Evolutionary conservation across 2,329 filamentous ascomycete genomes (phyloP).

Genomic region (Apiospora saccharicola): DNA sequence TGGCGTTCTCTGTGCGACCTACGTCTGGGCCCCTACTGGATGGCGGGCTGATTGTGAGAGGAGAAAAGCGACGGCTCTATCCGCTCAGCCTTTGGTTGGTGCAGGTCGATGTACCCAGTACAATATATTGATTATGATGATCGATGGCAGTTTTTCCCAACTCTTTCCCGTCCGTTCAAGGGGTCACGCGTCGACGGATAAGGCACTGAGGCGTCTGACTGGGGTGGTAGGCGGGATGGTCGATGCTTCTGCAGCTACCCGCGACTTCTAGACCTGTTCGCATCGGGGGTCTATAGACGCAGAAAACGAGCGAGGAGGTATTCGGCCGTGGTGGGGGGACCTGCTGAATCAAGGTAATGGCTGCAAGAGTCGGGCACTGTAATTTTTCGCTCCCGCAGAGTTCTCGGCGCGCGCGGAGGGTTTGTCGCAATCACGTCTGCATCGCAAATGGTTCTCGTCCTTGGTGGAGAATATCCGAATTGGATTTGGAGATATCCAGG

Average conservation of each 20-base stretch:
- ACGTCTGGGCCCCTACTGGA: conserved; percentile 36
- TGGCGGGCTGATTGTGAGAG: conserved; percentile 17
- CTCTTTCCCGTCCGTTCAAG: conserved; percentile 36
- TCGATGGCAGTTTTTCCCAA: conserved; percentile 17
- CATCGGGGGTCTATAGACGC: conserved; percentile 32
- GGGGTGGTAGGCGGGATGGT: conserved; percentile 46
- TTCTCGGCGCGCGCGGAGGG: conserved; percentile 4
- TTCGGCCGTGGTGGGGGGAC: not conserved
- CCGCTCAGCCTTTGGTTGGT: conserved; percentile 29
- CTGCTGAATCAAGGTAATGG: conserved; percentile 6
- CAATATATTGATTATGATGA: conserved; percentile 27
- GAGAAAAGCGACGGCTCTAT: conserved; percentile 38
- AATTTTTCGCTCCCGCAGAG: not conserved
- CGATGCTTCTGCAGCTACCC: conserved; percentile 47
- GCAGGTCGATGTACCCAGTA: conserved; percentile 17
- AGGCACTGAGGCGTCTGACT: conserved; percentile 46
- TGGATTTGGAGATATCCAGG: not conserved
- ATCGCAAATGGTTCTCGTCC: not conserved
- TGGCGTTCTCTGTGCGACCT: conserved; percentile 45
- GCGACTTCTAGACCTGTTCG: conserved; percentile 46
- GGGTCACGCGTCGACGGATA: conserved; percentile 47
- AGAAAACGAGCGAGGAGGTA: not conserved
- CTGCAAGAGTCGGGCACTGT: not conserved
- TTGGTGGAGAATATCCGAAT: not conserved
- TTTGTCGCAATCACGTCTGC: conserved; percentile 17